Base-by-base conservation (phyloP, 331 rosid genomes). In the Cucumis variabilis region DNA sequence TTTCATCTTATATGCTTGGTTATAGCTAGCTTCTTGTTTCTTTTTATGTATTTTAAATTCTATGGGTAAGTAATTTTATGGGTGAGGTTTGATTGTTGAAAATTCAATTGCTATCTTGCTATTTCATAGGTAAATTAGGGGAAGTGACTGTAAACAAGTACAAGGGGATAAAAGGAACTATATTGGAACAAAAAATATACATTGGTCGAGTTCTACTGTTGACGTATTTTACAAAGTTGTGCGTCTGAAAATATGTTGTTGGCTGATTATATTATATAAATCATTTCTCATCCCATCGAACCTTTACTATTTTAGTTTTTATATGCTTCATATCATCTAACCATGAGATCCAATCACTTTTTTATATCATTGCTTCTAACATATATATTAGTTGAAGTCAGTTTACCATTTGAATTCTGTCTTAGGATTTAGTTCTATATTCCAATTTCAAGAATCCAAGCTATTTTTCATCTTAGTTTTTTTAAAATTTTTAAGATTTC, bases 281-380 rank as follows among this genome's bases (percentile, higher is more conserved):
- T 58, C 7, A 4, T 66, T 30, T 66, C 80, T 55, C 33, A 51
- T 60, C 72, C 63, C 73, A 73, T 75, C 83, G 46, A 86, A 50
- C 80, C 53, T 70, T 85, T 67, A 28, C 53, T 70, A 51, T 41
- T 46, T 67, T 11, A 27, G 28, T 63, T 19, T 5, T 48, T 17
- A 83, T 21, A 25, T 4, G 21, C 23, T 19, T 58, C 70, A 58
- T 87, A 14, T 51, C 84, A 85, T 87, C 28, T 74, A 74, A 74
- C 96, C 91, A 97, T 96, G 99, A 98, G 99, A 87, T 97, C 98
- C 93, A 89, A 88, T 88, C 95, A 93, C 72, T 92, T 97, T 80
- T 84, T 80, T 84, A 3, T 60, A 82, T 62, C 33, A 62, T 82
- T 82, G 85, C 72, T 13, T 82, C 85, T 62, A 71, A 82, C 62